phyloP scores from a whole-genome alignment of 805 yeast genomes.

The Yueomyces sp. region DNA sequence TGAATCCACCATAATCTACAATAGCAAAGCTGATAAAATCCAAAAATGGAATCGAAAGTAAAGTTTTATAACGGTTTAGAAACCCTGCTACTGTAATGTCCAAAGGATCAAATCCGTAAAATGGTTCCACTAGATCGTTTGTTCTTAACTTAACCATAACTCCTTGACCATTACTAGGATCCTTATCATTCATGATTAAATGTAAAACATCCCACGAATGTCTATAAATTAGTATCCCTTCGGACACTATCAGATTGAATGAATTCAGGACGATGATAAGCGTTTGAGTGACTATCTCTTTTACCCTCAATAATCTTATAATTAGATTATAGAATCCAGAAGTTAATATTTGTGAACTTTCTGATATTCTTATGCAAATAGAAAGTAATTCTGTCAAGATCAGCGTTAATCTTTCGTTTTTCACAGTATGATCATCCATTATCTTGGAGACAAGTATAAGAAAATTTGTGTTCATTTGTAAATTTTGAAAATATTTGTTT shows the following conservation, averaged over 20 bases:
- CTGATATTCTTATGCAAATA: conserved; percentile 1
- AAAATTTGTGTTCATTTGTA: conserved; percentile 7
- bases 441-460: conserved; percentile 4
- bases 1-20: conserved; percentile 8
- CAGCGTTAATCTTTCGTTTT: background rate
- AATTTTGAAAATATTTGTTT: conserved; percentile 2
- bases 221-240: conserved; percentile 2
- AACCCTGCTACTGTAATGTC: conserved; percentile 17
- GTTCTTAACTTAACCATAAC: background rate
- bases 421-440: conserved; percentile 2
- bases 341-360: conserved; percentile 1
- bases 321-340: conserved; percentile 1
- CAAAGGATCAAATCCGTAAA: conserved; percentile 11
- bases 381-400: background rate
- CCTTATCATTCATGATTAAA: too few relatives aligned
- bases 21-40: conserved; percentile 9
- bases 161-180: background rate
- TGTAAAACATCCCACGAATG: conserved; percentile 3
- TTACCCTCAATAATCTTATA: conserved; percentile 1
- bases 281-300: background rate
- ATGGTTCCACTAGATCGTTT: conserved; percentile 7
- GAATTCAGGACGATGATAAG: too few relatives aligned
- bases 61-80: conserved; percentile 13
- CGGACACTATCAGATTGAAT: too few relatives aligned
- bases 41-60: conserved; percentile 15